A percentile compares a stretch with the other conserved stretches of the same genome.
phyloP scores from a whole-genome alignment of 2,329 filamentous ascomycete species.

The Penicillium occitanis region DNA sequence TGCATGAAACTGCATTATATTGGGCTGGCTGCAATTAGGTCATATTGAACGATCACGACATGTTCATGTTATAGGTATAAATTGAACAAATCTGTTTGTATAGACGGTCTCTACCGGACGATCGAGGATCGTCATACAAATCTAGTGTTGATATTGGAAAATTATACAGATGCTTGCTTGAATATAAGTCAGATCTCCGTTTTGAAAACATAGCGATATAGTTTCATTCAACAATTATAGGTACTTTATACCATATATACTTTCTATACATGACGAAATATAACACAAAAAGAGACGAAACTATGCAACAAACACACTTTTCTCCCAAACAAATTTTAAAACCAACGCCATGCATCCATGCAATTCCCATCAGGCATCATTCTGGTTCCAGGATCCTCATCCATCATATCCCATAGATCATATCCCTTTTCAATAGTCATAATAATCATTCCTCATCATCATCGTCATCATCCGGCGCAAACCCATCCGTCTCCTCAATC shows the following conservation, averaged over 20 bases:
- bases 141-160: neutral
- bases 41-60: too few relatives aligned
- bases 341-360: slow-evolving; percentile 11
- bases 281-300: neutral
- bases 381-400: neutral
- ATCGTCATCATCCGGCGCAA: slow-evolving; percentile 44
- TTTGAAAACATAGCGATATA: neutral
- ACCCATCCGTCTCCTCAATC: slow-evolving; percentile 71
- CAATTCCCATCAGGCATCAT: neutral
- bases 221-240: too few relatives aligned
- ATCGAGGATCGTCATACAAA: neutral
- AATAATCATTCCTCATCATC: slow-evolving; percentile 11
- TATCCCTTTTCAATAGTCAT: neutral
- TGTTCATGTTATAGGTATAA: too few relatives aligned
- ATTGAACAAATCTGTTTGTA: neutral
- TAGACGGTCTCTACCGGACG: neutral
- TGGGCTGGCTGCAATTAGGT: neutral
- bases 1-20: neutral
- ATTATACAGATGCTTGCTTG: neutral
- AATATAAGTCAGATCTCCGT: neutral
- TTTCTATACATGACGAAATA: neutral
- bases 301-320: neutral
- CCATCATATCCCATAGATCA: neutral
- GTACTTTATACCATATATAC: neutral
- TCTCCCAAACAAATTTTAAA: neutral